Percentiles rank a stretch among this genome's conserved stretches.
Conservation (phyloP, 257 asterid genomes). For the Henckelia pumila region DNA sequence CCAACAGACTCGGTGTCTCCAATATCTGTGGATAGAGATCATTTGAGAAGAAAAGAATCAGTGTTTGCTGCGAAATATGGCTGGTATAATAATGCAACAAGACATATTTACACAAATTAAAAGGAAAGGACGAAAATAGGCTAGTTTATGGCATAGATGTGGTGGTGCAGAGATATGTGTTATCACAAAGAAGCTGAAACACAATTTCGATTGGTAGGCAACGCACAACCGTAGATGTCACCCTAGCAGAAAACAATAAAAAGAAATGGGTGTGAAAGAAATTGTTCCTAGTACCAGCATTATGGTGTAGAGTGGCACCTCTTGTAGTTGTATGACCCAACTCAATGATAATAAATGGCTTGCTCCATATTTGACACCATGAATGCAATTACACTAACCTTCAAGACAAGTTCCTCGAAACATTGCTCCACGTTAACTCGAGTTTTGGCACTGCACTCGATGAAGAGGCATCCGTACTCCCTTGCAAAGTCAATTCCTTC, state of each 20-base stretch:
- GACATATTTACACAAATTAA: background rate
- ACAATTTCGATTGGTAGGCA: background rate
- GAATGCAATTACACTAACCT: constrained; percentile 40
- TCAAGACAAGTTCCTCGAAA: constrained; percentile 88
- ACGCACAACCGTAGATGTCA: too few species aligned
- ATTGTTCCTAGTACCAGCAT: background rate
- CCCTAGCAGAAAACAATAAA: background rate
- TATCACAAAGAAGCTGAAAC: too few species aligned
- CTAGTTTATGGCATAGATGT: background rate
- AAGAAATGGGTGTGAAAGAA: too few species aligned
- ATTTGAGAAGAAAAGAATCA: background rate
- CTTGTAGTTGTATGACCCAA: background rate
- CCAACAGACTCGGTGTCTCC: constrained; percentile 88
- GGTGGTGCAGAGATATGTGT: background rate
- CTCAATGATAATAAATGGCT: background rate
- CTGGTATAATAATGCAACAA: background rate
- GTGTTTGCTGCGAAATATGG: too few species aligned
- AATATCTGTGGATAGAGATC: constrained; percentile 47
- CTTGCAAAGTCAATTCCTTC: constrained; percentile 88
- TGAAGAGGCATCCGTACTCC: constrained; percentile 87
- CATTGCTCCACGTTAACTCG: constrained; percentile 91
- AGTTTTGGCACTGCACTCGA: constrained; percentile 96
- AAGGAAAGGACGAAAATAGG: background rate
- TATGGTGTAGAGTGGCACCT: background rate
- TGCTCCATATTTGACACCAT: background rate